Conservation (phyloP, 192 early-diverging fungal species). For the Backusella sp. region DNA sequence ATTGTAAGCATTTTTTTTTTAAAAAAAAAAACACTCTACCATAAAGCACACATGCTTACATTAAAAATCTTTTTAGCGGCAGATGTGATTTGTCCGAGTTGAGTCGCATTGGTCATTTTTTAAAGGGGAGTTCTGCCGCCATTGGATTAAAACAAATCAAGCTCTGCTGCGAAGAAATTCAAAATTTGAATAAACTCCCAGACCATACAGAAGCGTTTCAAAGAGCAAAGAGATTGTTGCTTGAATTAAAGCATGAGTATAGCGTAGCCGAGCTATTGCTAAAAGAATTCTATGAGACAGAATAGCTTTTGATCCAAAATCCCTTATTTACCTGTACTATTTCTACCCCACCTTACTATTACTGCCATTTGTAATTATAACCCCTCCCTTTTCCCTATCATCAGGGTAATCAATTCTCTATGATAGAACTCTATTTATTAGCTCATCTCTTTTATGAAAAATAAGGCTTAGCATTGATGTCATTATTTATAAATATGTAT, state of each 20-base stretch:
- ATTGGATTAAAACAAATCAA: slow-evolving; percentile 4
- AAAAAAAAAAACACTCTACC: not conserved
- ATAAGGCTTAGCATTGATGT: not conserved
- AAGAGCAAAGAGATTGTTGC: not conserved
- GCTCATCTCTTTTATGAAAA: not conserved
- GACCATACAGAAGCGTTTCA: not conserved
- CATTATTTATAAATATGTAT: not conserved
- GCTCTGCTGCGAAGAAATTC: not conserved
- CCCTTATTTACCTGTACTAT: not conserved
- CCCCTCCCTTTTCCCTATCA: not conserved
- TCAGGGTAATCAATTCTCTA: not conserved
- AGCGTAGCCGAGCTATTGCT: not conserved
- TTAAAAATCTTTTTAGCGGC: not conserved
- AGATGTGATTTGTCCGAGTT: not conserved
- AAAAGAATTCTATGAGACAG: not conserved
- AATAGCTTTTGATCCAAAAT: not conserved
- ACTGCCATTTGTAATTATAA: not conserved
- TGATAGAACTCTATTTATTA: not conserved
- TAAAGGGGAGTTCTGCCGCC: not conserved
- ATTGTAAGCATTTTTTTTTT: not conserved
- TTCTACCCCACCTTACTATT: not conserved
- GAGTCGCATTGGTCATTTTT: slow-evolving; percentile 3
- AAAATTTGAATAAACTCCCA: not conserved
- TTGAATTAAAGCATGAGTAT: not conserved
- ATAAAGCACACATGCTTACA: not conserved